These are phyloP conservation scores for Poa annua DNA, from an alignment of 176 grass and related monocot species.

Conservation along the genomic window DNA sequence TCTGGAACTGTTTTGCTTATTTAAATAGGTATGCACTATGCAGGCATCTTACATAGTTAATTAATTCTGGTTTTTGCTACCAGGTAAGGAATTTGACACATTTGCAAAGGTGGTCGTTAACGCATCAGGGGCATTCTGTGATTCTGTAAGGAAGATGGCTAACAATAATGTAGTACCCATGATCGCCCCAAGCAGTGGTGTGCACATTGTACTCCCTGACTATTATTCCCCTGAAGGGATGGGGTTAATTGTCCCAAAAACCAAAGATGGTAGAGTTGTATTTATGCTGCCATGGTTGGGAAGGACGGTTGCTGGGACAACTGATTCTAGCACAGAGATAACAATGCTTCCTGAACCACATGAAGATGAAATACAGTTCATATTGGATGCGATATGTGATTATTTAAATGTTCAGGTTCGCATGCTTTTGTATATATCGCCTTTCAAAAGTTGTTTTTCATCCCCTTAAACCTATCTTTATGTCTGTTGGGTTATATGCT, in stretches of 20 bases:
- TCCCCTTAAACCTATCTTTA: background rate
- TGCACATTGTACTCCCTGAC: constrained; percentile 95
- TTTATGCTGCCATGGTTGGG: constrained; percentile 99
- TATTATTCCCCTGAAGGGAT: constrained; percentile 95
- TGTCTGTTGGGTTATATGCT: background rate
- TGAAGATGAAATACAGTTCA: constrained; percentile 99
- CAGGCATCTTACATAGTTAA: background rate
- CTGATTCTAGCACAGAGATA: constrained; percentile 78
- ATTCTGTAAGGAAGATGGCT: constrained; percentile 87
- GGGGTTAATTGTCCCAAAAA: constrained; percentile 97
- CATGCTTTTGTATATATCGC: constrained; percentile 10
- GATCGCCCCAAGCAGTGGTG: constrained; percentile 86
- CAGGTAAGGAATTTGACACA: constrained; percentile 81
- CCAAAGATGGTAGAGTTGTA: constrained; percentile 93
- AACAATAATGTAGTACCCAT: constrained; percentile 65
- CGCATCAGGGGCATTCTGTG: constrained; percentile 89
- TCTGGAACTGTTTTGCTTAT: background rate
- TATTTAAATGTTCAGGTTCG: constrained; percentile 96
- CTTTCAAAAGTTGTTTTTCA: constrained; percentile 11
- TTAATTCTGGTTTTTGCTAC: constrained; percentile 40
- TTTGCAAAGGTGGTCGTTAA: constrained; percentile 89
- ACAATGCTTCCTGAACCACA: constrained; percentile 97
- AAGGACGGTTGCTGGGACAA: constrained; percentile 83
- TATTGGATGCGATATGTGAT: constrained; percentile 90
- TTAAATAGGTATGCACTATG: background rate